Conservation (phyloP, 768 basidiomycete species). For the Trametes meyenii region DNA sequence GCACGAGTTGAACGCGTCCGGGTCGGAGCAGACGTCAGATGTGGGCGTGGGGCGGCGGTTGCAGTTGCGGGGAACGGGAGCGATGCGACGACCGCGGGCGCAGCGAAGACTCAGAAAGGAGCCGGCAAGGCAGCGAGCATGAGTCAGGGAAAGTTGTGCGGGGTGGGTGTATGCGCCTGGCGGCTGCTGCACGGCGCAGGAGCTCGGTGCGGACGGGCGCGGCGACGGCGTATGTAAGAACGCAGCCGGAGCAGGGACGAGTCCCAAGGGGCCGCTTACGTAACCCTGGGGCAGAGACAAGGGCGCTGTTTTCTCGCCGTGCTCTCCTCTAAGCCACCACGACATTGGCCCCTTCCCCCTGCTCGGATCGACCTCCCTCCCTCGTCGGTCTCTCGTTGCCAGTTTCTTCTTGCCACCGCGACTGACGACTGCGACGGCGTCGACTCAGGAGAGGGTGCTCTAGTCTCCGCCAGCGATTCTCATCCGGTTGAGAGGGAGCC, state of each 20-base stretch:
- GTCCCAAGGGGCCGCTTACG: constrained; percentile 21
- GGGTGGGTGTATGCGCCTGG: constrained; percentile 1
- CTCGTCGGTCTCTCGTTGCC: constrained; percentile 46
- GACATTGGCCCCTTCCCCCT: constrained; percentile 35
- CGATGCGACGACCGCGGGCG: background rate
- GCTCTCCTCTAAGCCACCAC: constrained; percentile 33
- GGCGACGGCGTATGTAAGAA: constrained; percentile 4
- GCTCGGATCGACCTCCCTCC: constrained; percentile 46
- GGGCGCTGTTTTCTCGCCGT: constrained; percentile 23
- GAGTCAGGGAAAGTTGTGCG: background rate
- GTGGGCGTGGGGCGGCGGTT: background rate
- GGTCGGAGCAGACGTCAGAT: constrained; percentile 1
- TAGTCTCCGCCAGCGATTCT: constrained; percentile 29
- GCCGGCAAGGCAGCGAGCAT: background rate
- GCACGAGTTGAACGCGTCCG: background rate
- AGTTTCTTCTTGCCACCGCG: constrained; percentile 37
- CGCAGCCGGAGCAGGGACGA: background rate
- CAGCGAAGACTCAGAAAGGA: background rate
- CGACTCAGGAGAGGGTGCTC: constrained; percentile 38
- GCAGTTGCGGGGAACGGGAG: constrained; percentile 5
- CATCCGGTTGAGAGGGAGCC: constrained; percentile 33
- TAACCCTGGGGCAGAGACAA: constrained; percentile 25
- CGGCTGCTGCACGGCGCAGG: background rate
- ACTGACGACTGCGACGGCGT: constrained; percentile 47
- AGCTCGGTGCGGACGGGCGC: background rate